Base-by-base conservation (phyloP, 1,284 basidiomycete genomes). In the Sanghuangporus sanghuang region DNA sequence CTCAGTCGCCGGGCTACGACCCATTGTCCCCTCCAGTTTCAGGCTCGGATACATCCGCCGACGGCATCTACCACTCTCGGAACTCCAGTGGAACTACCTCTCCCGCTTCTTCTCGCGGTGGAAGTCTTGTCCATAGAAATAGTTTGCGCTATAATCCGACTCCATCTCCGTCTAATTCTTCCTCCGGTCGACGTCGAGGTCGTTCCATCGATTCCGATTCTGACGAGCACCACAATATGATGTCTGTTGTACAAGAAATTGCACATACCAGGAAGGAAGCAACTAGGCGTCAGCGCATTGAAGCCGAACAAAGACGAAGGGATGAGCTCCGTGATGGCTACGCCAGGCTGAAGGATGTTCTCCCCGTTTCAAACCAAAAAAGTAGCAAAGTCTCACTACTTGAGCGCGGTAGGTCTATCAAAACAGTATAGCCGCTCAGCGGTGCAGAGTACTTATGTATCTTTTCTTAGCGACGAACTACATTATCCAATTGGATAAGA, bases 281-380 rank as follows among this genome's bases (percentile, higher is more conserved):
- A 35, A 92, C 91, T 12, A 80, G 91, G 55, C 80, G 85, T 70
- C 90, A 93, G 76, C 80, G 91, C 65, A 93, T 92, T 66, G 89
- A 92, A 77, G 90, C 90, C n/a, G 89, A 90, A 73, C 90, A 95
- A 78, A 80, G 91, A 60, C 82, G 93, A 64, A 82, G 93, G 68
- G 91, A 95, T 73, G 92, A 94, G 76, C 81, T 95, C 64, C 82
- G 92, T 67, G 91, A 94, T 70, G 93, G 92, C 21, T 95, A 95
- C 75, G 86, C 89, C 42, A 86, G 89, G 71, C 79, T 95, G 71
- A 93, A 93, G 76, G 91, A 92, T 66, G 89, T 89, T 32, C 79
- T 95, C 5, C 93, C 93, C 1, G 81, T 87, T 54, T 90, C 90
- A 14, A 93, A 91, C 75, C 92, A 94, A 79, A 92, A 93, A 76